Base-by-base conservation (phyloP, 768 basidiomycete species). In the Ramaria rubella region DNA sequence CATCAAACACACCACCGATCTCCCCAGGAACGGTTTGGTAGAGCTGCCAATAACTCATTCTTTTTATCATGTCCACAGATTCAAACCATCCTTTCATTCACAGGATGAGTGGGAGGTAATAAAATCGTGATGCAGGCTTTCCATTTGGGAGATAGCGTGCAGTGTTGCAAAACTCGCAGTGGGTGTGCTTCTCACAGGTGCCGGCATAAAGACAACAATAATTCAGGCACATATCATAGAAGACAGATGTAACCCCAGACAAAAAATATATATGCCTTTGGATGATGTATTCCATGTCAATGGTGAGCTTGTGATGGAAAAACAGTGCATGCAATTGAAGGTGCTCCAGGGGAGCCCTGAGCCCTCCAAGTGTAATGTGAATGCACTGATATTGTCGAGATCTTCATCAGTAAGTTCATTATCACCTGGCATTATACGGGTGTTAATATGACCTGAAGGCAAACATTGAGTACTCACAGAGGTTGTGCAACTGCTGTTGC, bases 141-240 rank as follows among this genome's bases (percentile, higher is more conserved):
- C 64, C 63, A 31, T 51, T 40, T 14, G 56, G 1, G 42, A 64
- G 44, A 48, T 45, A 68, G 1, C 70, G 65, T 11, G 69, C 17
- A 38, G 64, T 61, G 0, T 67, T 51, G 63, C 77, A 79, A 60
- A 64, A 64, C 1, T 71, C 70, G 55, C 78, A 80, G 7, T 24
- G 17, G 0, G 62, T 53, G 8, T 65, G 53, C 3, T 68, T 60
- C 5, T 54, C 62, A 36, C 70, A 64, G 0, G 65, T 61, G 1
- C 74, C 74, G 11, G 67, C 61, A 58, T 63, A 79, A 56, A 68
- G 70, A 50, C 63, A 63, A 59, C 78, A 79, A 0, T 72, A 74
- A 49, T 74, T 72, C 23, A 64, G 48, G 62, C 78, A 80, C 61
- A 76, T 78, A 61, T 78, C 62, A 62, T 66, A 74, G 67, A 33